Evolutionary conservation across 208 protist genomes (phyloP), one percentile per base, ranked within the genome.

Genomic region (Strigomonas galati): DNA sequence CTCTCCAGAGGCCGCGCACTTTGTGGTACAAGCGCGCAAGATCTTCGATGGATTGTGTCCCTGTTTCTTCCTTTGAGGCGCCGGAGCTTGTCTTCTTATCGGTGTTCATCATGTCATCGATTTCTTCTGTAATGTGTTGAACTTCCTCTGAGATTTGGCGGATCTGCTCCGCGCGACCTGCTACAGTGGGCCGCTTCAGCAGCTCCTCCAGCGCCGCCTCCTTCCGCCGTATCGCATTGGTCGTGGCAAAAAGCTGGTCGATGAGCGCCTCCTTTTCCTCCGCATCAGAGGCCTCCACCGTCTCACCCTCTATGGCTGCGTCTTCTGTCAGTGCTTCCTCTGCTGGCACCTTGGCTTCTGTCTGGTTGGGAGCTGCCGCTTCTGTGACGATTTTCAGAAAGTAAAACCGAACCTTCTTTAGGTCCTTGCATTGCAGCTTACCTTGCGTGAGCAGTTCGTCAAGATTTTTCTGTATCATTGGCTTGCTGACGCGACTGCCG

Each of bases 401-500:
- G 53, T 84, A 96, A 56, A 92, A 84, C 24, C 84, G 72, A 10
- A 81, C 79, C 70, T 91, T 92, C 53, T 93, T 96, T 2, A 93
- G 67, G 32, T 93, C 87, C 65, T 96, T 96, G 17, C 61, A 67
- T 21, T 78, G 72, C 1, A 96, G 82, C 48, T 72, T 78, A n/a
- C 65, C 46, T 30, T 83, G 65, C 1, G 62, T 48, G 19, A 80
- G 61, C 14, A 87, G 82, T 44, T 81, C 76, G 28, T 93, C 87
- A 10, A 96, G 67, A 21, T 76, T 84, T 49, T 76, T 84, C 67
- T 91, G 87, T 3, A 93, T 66, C 7, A 89, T 58, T 27, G 82
- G 12, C 58, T 96, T 96, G n/a, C 77, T 37, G 28, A 91, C 79
- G 27, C 82, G 82, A 51, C 91, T 96, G 26, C 91, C 91, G 27